Percentiles rank a stretch among this genome's conserved stretches.
These are phyloP conservation scores for Byssothecium circinans DNA, from an alignment of 2,329 filamentous ascomycete species.

Conservation along the genomic window DNA sequence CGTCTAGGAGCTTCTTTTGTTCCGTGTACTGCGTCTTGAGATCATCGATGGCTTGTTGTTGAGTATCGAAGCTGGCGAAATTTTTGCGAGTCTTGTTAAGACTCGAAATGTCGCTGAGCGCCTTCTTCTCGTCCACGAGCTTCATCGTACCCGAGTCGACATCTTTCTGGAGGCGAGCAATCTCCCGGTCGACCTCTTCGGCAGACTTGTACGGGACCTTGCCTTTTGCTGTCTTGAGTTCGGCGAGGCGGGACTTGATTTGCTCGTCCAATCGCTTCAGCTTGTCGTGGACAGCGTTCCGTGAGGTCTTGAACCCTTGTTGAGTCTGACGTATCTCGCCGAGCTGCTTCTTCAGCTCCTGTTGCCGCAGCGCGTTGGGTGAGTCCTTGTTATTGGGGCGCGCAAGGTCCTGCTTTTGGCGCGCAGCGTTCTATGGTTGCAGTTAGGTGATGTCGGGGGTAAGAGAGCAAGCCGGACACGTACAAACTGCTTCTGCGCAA, in stretches of 20 bases:
- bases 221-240: constrained; percentile 83
- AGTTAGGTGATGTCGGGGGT: background rate
- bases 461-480: constrained; percentile 27
- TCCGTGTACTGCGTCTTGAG: constrained; percentile 85
- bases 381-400: constrained; percentile 81
- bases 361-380: constrained; percentile 77
- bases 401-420: constrained; percentile 83
- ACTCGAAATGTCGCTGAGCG: constrained; percentile 76
- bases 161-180: constrained; percentile 76
- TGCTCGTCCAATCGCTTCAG: constrained; percentile 90
- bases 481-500: constrained; percentile 71
- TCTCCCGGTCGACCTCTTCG: constrained; percentile 85
- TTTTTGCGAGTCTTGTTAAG: constrained; percentile 89
- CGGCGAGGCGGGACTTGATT: constrained; percentile 78
- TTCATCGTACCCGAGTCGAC: constrained; percentile 91
- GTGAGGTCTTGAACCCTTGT: constrained; percentile 80
- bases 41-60: constrained; percentile 86
- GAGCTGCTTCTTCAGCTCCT: constrained; percentile 81
- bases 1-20: constrained; percentile 85
- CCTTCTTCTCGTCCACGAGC: constrained; percentile 96
- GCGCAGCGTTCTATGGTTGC: constrained; percentile 71
- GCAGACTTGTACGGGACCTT: constrained; percentile 82
- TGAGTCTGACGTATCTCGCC: constrained; percentile 86
- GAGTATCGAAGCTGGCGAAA: constrained; percentile 80
- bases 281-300: constrained; percentile 78